Base-by-base conservation (phyloP, 768 basidiomycete species). In the Pulveroboletus sp. region DNA sequence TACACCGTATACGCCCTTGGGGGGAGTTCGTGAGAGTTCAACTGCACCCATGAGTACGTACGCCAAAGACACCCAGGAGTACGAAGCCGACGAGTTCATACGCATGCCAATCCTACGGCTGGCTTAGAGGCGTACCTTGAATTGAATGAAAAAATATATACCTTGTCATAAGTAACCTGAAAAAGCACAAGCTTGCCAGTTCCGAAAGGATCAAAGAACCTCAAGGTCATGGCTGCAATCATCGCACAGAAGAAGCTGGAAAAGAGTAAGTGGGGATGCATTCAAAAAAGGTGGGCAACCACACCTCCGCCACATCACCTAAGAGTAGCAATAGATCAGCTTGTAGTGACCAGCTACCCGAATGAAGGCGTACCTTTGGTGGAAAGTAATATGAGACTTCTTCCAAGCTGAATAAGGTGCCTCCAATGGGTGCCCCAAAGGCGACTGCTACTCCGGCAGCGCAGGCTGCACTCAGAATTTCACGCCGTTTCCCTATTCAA, bases 311-410 rank as follows among this genome's bases (percentile, higher is more conserved):
- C 91, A 95, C 91, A 97, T 93, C 46, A 89, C 87, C 82, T 85
- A 29, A 4, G 20, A 31, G 13, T n/a, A 23, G 10, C 13, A 24
- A 44, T 12, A 29, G 17, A 43, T 62, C 36, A 62, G 33, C 5
- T 6, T 17, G 23, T 12, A 37, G 17, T 11, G 21, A 8, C 10
- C 6, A 36, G 3, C 3, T 32, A 41, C 39, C 11, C 32, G 33
- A 46, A 31, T 20, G 6, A 49, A 57, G 21, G 29, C 57, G 5
- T 49, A 84, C 88, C 75, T 97, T 97, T 0, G 94, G 87, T 12
- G 95, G 97, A 66, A 97, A 98, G 69, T 90, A 98, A 65, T 95
- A 95, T 5, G 88, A 90, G 6, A 95, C 94, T 66, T 98, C 95
- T 68, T 98, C 95, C 56, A 97, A 70, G 55, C 91, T 91, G 67